These are phyloP conservation scores for Suhomyces sp. DNA, from an alignment of 805 yeast species.

Conservation along the genomic window DNA sequence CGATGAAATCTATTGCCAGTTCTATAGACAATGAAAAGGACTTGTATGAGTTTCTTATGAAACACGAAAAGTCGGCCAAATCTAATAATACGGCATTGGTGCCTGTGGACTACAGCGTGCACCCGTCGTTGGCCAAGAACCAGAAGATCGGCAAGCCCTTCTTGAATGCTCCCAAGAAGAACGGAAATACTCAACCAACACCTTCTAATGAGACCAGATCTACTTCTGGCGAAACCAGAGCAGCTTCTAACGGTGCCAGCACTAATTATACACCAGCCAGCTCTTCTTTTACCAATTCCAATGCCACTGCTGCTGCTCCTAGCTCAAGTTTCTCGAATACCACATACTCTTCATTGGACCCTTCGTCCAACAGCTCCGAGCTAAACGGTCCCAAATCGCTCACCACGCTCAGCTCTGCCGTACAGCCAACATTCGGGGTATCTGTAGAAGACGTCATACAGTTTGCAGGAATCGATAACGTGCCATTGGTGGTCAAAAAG, in stretches of 20 bases:
- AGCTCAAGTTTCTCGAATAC: background rate
- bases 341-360: slow-evolving; percentile 29
- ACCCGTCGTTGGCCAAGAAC: slow-evolving; percentile 54
- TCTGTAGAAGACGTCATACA: slow-evolving; percentile 75
- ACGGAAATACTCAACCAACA: background rate
- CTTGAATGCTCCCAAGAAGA: slow-evolving; percentile 16
- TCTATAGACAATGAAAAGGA: slow-evolving; percentile 82
- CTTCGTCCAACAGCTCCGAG: slow-evolving; percentile 31
- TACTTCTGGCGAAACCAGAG: background rate
- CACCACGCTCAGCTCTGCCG: slow-evolving; percentile 10
- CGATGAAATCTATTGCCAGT: slow-evolving; percentile 75
- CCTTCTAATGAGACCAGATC: background rate
- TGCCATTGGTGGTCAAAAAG: slow-evolving; percentile 84
- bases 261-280: background rate
- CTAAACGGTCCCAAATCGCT: slow-evolving; percentile 35
- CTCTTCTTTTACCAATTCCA: background rate
- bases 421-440: slow-evolving; percentile 69
- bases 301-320: background rate
- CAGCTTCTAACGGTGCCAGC: background rate
- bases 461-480: slow-evolving; percentile 80
- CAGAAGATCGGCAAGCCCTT: slow-evolving; percentile 33
- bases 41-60: slow-evolving; percentile 64
- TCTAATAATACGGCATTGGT: slow-evolving; percentile 32
- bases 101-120: slow-evolving; percentile 70
- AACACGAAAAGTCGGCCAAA: slow-evolving; percentile 37